Evolutionary conservation across 2,329 filamentous ascomycete genomes (phyloP).

Genomic region (Lachnellula occidentalis): DNA sequence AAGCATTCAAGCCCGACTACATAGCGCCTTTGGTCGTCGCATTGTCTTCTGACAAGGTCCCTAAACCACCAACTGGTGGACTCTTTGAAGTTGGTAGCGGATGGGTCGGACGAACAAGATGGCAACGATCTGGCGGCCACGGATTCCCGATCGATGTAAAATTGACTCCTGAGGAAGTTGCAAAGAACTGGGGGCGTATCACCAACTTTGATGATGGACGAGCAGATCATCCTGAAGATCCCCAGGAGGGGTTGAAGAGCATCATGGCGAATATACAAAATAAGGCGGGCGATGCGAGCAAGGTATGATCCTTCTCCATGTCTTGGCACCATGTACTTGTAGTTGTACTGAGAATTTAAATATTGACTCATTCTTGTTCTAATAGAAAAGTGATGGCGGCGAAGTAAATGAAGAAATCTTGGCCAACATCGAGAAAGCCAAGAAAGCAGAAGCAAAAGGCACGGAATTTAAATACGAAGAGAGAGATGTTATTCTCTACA

Average conservation of each 20-base stretch:
- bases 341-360: constrained; percentile 17
- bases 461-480: constrained; percentile 81
- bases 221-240: constrained; percentile 78
- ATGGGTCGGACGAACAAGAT: constrained; percentile 87
- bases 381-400: constrained; percentile 29
- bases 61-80: constrained; percentile 75
- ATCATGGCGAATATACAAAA: constrained; percentile 82
- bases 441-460: constrained; percentile 64
- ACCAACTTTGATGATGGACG: constrained; percentile 82
- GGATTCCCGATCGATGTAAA: constrained; percentile 84
- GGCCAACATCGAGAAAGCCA: constrained; percentile 68
- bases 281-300: constrained; percentile 49
- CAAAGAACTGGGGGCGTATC: constrained; percentile 71
- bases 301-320: constrained; percentile 46
- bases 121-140: constrained; percentile 86
- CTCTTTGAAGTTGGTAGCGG: constrained; percentile 94
- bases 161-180: constrained; percentile 78
- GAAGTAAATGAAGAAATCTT: constrained; percentile 59
- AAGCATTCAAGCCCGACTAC: constrained; percentile 98
- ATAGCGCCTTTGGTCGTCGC: constrained; percentile 89
- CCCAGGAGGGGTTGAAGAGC: constrained; percentile 70
- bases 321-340: constrained; percentile 17
- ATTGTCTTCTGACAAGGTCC: constrained; percentile 79
- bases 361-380: constrained; percentile 20
- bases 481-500: constrained; percentile 89